Conservation (phyloP, 805 yeast species). For the Candida nanaspora region DNA sequence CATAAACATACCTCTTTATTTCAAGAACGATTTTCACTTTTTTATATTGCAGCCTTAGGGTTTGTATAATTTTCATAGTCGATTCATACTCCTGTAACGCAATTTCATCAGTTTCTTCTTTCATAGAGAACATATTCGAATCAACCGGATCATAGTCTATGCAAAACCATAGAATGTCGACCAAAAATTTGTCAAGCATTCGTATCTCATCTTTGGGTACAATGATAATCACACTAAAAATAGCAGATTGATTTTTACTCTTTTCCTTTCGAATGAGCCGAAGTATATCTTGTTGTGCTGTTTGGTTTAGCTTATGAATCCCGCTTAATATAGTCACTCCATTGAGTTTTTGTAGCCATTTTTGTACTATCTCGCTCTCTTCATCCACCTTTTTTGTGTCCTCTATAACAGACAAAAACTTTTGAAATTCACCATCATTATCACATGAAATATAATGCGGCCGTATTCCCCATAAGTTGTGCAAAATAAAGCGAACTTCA, state of each 20-base stretch:
- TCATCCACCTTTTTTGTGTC: constrained; percentile 16
- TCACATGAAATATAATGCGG: neutral
- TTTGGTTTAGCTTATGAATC: neutral
- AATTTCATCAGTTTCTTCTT: neutral
- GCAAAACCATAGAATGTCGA: neutral
- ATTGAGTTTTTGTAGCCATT: neutral
- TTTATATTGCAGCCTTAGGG: neutral
- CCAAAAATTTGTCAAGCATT: neutral
- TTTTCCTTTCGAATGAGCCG: neutral
- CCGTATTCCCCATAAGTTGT: constrained; percentile 8
- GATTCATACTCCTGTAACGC: neutral
- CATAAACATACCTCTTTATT: constrained; percentile 46
- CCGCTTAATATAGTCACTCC: neutral
- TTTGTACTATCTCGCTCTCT: constrained; percentile 22
- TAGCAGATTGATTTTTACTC: neutral
- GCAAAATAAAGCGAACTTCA: constrained; percentile 10
- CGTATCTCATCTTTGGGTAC: neutral
- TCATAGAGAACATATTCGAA: neutral
- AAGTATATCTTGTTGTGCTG: neutral
- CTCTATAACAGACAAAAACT: neutral
- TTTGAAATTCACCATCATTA: neutral
- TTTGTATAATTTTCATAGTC: neutral
- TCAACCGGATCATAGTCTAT: neutral
- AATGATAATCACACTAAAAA: neutral
- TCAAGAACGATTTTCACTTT: constrained; percentile 39